phyloP scores from a whole-genome alignment of 306 rosid species.

The Rosa chinensis region DNA sequence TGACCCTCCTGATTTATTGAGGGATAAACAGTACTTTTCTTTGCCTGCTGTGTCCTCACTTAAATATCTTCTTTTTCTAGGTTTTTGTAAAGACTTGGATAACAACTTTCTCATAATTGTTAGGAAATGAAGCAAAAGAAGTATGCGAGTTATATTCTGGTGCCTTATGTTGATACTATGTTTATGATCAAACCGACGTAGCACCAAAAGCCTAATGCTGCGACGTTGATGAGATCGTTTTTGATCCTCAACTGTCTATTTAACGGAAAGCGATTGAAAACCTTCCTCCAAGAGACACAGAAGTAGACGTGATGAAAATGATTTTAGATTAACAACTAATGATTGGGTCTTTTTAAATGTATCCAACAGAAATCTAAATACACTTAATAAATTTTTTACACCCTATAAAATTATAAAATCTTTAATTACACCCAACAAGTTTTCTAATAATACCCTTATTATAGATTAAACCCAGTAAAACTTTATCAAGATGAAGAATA shows the following conservation, averaged over 20 bases:
- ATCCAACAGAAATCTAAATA: too few species aligned
- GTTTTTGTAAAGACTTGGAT: not conserved
- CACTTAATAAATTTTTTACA: too few species aligned
- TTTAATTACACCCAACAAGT: too few species aligned
- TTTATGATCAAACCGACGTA: not conserved
- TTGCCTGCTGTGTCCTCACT: conserved; percentile 23
- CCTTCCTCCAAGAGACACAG: not conserved
- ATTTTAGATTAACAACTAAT: not conserved
- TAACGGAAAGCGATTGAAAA: not conserved
- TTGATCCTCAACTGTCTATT: not conserved
- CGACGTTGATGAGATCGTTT: not conserved
- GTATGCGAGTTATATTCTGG: not conserved
- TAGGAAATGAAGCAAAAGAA: conserved; percentile 5
- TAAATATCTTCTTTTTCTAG: conserved; percentile 18
- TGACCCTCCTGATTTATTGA: conserved; percentile 42
- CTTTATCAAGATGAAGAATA: too few species aligned
- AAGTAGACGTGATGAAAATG: not conserved
- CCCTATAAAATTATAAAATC: too few species aligned
- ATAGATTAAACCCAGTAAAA: too few species aligned
- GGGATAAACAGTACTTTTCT: conserved; percentile 28
- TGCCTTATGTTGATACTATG: not conserved
- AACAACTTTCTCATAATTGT: not conserved
- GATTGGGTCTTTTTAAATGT: too few species aligned
- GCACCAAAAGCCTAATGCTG: not conserved
- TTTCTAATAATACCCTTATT: too few species aligned